Evolutionary conservation across 179 eudicot species (phyloP).

Genomic region (Silene vulgaris): DNA sequence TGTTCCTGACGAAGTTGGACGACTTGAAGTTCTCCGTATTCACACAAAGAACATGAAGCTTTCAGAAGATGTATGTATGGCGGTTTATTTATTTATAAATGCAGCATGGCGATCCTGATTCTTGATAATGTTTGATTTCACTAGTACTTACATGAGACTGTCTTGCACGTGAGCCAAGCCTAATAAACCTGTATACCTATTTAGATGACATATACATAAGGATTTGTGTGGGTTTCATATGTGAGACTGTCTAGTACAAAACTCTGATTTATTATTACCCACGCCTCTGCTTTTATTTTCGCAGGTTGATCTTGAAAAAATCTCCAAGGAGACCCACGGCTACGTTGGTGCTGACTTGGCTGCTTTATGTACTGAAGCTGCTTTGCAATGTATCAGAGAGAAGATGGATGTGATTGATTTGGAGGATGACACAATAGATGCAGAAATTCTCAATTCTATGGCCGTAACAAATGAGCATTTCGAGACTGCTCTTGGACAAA

Average conservation of each 20-base stretch:
- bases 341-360: slow-evolving; percentile 82
- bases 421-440: slow-evolving; percentile 84
- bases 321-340: slow-evolving; percentile 72
- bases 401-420: slow-evolving; percentile 86
- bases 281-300: neutral
- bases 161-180: neutral
- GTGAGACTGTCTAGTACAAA: neutral
- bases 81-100: neutral
- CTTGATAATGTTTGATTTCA: neutral
- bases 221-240: neutral
- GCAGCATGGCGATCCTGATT: neutral
- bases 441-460: slow-evolving; percentile 84
- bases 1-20: slow-evolving; percentile 83
- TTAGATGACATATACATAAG: neutral
- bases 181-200: neutral
- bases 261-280: neutral
- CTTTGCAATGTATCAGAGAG: slow-evolving; percentile 81
- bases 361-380: slow-evolving; percentile 77
- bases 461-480: slow-evolving; percentile 79
- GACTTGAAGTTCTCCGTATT: slow-evolving; percentile 77
- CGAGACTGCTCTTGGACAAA: slow-evolving; percentile 72
- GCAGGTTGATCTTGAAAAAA: slow-evolving; percentile 74
- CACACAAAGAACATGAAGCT: slow-evolving; percentile 87
- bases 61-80: slow-evolving; percentile 54
- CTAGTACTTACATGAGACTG: neutral